A percentile compares a stretch with the other conserved stretches of the same genome.
Conservation (phyloP, 2,329 filamentous ascomycete genomes). For the Claviceps quebecensis region DNA sequence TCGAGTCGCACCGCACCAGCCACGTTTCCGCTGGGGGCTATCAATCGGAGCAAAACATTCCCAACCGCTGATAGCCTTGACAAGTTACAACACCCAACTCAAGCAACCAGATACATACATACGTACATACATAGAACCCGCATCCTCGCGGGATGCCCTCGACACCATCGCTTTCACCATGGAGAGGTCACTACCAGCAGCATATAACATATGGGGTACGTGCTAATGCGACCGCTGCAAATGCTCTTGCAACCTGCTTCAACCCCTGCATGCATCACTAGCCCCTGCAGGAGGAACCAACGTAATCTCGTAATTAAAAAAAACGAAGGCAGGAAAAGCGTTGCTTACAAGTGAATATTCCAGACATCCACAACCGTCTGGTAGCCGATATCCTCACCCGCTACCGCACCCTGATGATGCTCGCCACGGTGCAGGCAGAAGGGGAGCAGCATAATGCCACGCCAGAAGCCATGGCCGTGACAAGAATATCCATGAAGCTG, state of each 20-base stretch:
- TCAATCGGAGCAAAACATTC: background rate
- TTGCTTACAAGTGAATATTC: background rate
- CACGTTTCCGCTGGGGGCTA: background rate
- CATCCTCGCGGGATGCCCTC: background rate
- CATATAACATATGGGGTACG: constrained; percentile 24
- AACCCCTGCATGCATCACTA: no score
- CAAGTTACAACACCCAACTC: no score
- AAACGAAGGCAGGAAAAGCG: background rate
- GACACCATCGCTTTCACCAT: constrained; percentile 9
- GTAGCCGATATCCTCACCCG: constrained; percentile 29
- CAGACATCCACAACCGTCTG: constrained; percentile 31
- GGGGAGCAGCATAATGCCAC: constrained; percentile 25
- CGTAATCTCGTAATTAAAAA: background rate
- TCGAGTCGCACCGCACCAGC: background rate
- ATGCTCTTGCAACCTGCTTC: background rate
- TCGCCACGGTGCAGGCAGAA: constrained; percentile 28
- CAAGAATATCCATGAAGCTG: constrained; percentile 29
- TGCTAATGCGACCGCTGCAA: background rate
- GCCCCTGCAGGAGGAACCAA: background rate
- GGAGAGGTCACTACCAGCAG: constrained; percentile 19
- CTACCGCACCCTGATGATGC: constrained; percentile 29
- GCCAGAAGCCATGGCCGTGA: constrained; percentile 27
- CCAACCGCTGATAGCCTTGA: background rate
- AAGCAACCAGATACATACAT: background rate
- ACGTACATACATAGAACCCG: no score